Base-by-base conservation (phyloP, 108 stramenopile genomes). In the Cyclotella cryptica region DNA sequence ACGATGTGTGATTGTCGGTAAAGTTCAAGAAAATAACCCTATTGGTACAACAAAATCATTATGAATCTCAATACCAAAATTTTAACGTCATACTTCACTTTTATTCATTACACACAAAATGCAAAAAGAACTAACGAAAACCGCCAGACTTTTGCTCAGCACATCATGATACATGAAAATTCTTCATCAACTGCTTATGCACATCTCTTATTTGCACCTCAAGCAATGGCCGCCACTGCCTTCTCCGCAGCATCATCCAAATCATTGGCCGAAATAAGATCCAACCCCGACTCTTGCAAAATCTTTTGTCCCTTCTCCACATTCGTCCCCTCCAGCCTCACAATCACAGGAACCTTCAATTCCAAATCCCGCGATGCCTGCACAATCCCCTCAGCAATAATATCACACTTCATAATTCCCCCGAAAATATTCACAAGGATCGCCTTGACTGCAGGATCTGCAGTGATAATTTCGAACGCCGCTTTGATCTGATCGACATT, bases 391-490 rank as follows among this genome's bases (percentile, higher is more conserved):
- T 72, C 74, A 21, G 91, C 92, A 67, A 96, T 91, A 3, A 87
- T 78, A 71, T 95, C 94, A 78, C 94, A 96, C 44, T 81, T 53
- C 86, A 93, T 92, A 77, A 93, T 91, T 26, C 94, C 94, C 0
- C 94, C 94, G 69, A 96, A 96, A 47, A 96, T 91, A 77, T 96
- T 96, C 13, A 96, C 91, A 18, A 96, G 73, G 13, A 96, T 90
- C 10, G 86, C 84, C 64, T 92, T 80, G 75, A 90, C 89, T 14
- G 76, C 69, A 15, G 77, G 69, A 72, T 90, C 89, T 17, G 70
- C 46, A 46, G 77, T 85, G 17, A 90, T 52, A 30, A 90, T 29
- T 35, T 85, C 79, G 54, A 90, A 85, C 18, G 89, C 89, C 62
- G 73, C 76, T 26, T 85, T 53, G 58, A 88, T 81, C 45, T 75